Base-by-base conservation (phyloP, 768 basidiomycete species). In the Boletus vinaceobasis region DNA sequence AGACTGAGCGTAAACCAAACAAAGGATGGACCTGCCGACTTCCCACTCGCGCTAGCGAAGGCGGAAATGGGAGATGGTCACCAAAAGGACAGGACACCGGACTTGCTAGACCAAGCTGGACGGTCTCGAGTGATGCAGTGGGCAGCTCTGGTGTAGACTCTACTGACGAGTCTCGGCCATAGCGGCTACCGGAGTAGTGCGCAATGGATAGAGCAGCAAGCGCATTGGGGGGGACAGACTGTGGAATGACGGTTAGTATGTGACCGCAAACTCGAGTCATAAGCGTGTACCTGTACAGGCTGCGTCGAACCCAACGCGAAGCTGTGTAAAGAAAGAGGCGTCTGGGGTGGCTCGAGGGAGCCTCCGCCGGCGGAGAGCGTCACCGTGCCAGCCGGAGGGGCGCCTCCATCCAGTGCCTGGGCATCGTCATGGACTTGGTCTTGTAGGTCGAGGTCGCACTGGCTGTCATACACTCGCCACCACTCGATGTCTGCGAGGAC, bases 401-500 rank as follows among this genome's bases (percentile, higher is more conserved):
- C 46, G 48, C 57, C 52, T 33, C 29, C 10, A 15, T 52, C 50
- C 43, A 52, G 43, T 13, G 46, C 60, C 52, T 51, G 60, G 9
- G 27, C 40, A 39, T 65, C 60, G 36, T 67, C 65, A 19, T 55
- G 70, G 48, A 49, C 53, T 43, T 69, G 70, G 52, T 65, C 69
- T 53, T 75, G 75, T 26, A 48, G 48, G 52, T 62, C 64, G 39
- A 42, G 60, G 52, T 63, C 64, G 71, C 76, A 79, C 73, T 92
- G 88, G 59, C 86, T 85, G 56, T 85, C 87, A 58, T 80, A 74
- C 60, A 91, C 88, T 63, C 77, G 81, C 89, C 89, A 91, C 89
- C 90, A 92, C 69, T 90, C 89, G 65, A 92, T 86, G 75, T 92
- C 90, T 33, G 87, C 89, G 57, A 92, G 79, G 62, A 92, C 87